phyloP scores from a whole-genome alignment of 2,329 filamentous ascomycete species.

The Penicillium nordicum region DNA sequence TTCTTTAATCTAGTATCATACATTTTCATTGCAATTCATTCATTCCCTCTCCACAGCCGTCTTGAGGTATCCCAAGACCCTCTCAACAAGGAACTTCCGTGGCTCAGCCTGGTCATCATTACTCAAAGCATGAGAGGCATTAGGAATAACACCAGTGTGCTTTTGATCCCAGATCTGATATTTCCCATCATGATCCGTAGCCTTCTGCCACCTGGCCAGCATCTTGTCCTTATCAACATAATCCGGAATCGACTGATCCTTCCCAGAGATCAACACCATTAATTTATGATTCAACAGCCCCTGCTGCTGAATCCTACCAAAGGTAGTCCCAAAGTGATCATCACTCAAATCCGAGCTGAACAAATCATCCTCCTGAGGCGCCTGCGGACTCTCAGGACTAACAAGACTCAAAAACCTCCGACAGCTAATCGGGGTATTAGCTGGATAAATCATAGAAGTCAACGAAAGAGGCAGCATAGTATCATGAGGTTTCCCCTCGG shows the following conservation, averaged over 20 bases:
- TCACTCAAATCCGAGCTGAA: conserved; percentile 72
- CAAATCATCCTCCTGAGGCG: conserved; percentile 74
- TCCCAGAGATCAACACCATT: conserved; percentile 48
- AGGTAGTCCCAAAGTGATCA: conserved; percentile 57
- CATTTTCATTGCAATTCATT: background rate
- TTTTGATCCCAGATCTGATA: conserved; percentile 47
- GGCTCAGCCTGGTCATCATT: conserved; percentile 36
- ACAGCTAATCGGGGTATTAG: conserved; percentile 50
- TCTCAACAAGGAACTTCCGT: conserved; percentile 24
- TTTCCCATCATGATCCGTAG: conserved; percentile 32
- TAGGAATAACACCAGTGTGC: conserved; percentile 47
- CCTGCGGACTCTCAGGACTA: conserved; percentile 50
- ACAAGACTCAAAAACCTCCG: conserved; percentile 58
- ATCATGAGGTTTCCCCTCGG: conserved; percentile 23
- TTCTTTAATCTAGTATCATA: background rate
- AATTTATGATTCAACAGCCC: conserved; percentile 41
- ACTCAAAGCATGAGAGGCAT: conserved; percentile 36
- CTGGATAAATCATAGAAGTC: conserved; percentile 33
- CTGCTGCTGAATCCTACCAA: conserved; percentile 50
- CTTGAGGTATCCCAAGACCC: conserved; percentile 27
- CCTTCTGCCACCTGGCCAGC: conserved; percentile 42
- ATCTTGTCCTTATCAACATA: conserved; percentile 47
- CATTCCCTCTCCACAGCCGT: conserved; percentile 2
- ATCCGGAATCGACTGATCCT: conserved; percentile 46
- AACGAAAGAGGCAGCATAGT: conserved; percentile 34